Percentiles rank a stretch among this genome's conserved stretches.
These are phyloP conservation scores for Ceratonia siliqua DNA, from an alignment of 306 rosid species.

Conservation along the genomic window DNA sequence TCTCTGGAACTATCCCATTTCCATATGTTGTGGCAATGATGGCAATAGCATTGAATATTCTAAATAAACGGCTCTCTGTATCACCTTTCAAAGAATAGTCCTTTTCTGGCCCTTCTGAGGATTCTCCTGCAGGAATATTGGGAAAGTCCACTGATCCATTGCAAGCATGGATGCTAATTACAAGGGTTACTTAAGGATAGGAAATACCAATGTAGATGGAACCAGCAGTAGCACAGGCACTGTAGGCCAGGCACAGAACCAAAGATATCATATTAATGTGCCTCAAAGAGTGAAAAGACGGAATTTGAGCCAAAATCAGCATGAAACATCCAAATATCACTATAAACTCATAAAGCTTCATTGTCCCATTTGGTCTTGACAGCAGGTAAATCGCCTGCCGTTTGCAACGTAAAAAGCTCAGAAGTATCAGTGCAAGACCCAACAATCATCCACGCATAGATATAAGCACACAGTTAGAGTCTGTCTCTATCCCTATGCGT, in stretches of 20 bases:
- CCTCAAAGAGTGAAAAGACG: constrained; percentile 57
- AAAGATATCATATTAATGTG: constrained; percentile 40
- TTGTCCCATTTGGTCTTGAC: constrained; percentile 36
- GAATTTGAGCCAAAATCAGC: constrained; percentile 53
- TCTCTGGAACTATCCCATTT: constrained; percentile 63
- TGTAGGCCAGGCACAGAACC: constrained; percentile 39
- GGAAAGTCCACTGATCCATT: not conserved
- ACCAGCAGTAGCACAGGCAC: constrained; percentile 50
- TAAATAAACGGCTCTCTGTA: constrained; percentile 32
- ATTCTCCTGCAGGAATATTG: constrained; percentile 30
- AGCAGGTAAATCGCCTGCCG: constrained; percentile 47
- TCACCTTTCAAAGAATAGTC: constrained; percentile 51
- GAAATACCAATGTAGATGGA: constrained; percentile 48
- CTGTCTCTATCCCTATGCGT: no score
- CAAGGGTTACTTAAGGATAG: not conserved
- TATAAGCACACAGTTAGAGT: no score
- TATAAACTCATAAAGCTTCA: constrained; percentile 46
- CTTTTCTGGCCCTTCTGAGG: constrained; percentile 49
- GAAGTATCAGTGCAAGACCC: not conserved
- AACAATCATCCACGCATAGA: no score
- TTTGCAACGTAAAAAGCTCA: no score
- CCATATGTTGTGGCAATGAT: constrained; percentile 62
- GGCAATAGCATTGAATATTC: constrained; percentile 54
- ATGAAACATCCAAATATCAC: constrained; percentile 48
- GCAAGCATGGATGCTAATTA: not conserved